These are phyloP conservation scores for Gossypium longicalyx DNA, from an alignment of 345 rosid genomes.

Conservation along the genomic window DNA sequence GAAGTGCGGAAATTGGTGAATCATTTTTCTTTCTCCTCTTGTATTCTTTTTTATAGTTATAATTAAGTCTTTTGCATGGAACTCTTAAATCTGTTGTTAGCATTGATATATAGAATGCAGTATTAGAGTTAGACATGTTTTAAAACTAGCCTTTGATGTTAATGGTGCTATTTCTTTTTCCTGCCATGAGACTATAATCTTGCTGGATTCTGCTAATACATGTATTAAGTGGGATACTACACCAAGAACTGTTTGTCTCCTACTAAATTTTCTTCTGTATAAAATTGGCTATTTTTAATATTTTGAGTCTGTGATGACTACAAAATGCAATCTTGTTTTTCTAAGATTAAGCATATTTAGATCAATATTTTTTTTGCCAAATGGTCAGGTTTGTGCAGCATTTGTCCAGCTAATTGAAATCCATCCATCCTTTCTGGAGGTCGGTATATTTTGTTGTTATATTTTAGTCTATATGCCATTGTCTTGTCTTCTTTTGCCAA, in stretches of 20 bases:
- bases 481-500: no score
- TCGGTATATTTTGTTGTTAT: slow-evolving; percentile 26
- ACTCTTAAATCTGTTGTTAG: neutral
- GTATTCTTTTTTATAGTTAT: neutral
- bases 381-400: slow-evolving; percentile 86
- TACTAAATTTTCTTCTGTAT: neutral
- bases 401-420: slow-evolving; percentile 88
- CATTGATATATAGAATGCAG: neutral
- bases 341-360: neutral
- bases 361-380: neutral
- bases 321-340: neutral
- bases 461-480: neutral
- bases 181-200: neutral
- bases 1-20: slow-evolving; percentile 82
- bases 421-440: slow-evolving; percentile 72
- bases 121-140: neutral
- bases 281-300: neutral
- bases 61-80: neutral
- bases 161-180: neutral
- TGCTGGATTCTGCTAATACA: neutral
- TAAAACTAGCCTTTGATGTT: slow-evolving; percentile 5
- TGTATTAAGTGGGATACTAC: neutral
- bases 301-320: neutral
- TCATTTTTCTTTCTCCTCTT: slow-evolving; percentile 19
- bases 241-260: neutral